A percentile compares a stretch with the other conserved stretches of the same genome.
Evolutionary conservation across 1,284 basidiomycete genomes (phyloP).

Genomic region (Fomes fomentarius): DNA sequence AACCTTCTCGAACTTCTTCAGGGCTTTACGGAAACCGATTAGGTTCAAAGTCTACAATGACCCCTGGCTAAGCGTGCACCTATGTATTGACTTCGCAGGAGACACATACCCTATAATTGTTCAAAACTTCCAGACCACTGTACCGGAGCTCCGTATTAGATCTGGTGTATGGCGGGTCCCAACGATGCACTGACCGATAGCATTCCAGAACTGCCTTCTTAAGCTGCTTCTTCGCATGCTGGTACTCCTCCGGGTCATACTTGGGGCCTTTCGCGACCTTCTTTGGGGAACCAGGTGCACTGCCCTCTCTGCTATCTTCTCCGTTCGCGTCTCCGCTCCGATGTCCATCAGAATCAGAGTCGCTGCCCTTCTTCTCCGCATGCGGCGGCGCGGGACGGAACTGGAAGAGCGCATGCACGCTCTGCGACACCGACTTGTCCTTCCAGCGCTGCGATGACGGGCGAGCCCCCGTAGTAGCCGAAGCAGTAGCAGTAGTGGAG

Average conservation of each 20-base stretch:
- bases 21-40: conserved; percentile 87
- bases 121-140: conserved; percentile 77
- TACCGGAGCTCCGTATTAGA: conserved; percentile 4
- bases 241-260: conserved; percentile 78
- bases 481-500: no score
- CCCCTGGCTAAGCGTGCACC: background rate
- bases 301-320: background rate
- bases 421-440: conserved; percentile 1
- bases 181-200: conserved; percentile 61
- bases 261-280: conserved; percentile 3
- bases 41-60: conserved; percentile 80
- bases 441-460: conserved; percentile 3
- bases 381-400: background rate
- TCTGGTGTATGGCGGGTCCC: background rate
- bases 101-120: conserved; percentile 81
- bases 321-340: background rate
- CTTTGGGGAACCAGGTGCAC: background rate
- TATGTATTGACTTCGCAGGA: background rate
- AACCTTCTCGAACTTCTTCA: conserved; percentile 94
- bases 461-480: background rate
- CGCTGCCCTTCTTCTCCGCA: conserved; percentile 1
- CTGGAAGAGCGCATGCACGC: conserved; percentile 17
- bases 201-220: conserved; percentile 85
- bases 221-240: conserved; percentile 80
- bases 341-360: background rate